phyloP scores from a whole-genome alignment of 148 eudicot genomes.

The Camellia granthamiana region DNA sequence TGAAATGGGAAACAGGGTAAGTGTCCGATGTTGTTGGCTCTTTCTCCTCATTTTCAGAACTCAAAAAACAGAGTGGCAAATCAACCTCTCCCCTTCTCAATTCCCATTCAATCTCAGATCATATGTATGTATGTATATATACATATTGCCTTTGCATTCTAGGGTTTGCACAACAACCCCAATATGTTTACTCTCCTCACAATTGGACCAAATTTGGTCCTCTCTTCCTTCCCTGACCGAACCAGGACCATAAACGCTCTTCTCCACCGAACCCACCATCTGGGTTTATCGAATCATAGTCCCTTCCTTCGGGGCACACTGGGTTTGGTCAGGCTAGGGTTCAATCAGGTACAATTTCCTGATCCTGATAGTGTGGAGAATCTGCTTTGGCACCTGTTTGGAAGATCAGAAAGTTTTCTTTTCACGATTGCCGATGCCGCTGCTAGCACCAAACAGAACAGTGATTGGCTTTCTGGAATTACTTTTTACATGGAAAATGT shows the following conservation, averaged over 20 bases:
- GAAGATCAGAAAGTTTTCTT: constrained; percentile 43
- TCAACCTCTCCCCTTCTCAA: too few relatives aligned
- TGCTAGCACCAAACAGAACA: constrained; percentile 35
- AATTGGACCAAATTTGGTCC: constrained; percentile 19
- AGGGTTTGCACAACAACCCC: constrained; percentile 4
- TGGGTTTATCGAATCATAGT: constrained; percentile 22
- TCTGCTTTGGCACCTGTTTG: constrained; percentile 41
- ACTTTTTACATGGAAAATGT: constrained; percentile 51
- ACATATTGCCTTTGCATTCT: not conserved
- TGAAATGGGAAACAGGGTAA: too few relatives aligned
- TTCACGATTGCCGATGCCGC: constrained; percentile 63
- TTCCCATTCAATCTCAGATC: too few relatives aligned
- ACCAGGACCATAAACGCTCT: constrained; percentile 29
- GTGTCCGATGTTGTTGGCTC: too few relatives aligned
- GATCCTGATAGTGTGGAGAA: constrained; percentile 48
- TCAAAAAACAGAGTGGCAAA: too few relatives aligned
- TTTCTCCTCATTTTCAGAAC: too few relatives aligned
- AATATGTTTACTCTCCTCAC: constrained; percentile 21
- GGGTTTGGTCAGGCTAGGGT: constrained; percentile 53
- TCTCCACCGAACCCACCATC: constrained; percentile 31
- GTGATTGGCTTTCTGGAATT: constrained; percentile 67
- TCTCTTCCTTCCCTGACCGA: constrained; percentile 29
- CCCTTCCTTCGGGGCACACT: constrained; percentile 32
- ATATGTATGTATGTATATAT: not conserved
- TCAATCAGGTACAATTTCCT: constrained; percentile 49